Percentiles rank a stretch among this genome's conserved stretches.
Evolutionary conservation across 23 red algal genomes (phyloP).

Genomic region (Agarophyton chilense): DNA sequence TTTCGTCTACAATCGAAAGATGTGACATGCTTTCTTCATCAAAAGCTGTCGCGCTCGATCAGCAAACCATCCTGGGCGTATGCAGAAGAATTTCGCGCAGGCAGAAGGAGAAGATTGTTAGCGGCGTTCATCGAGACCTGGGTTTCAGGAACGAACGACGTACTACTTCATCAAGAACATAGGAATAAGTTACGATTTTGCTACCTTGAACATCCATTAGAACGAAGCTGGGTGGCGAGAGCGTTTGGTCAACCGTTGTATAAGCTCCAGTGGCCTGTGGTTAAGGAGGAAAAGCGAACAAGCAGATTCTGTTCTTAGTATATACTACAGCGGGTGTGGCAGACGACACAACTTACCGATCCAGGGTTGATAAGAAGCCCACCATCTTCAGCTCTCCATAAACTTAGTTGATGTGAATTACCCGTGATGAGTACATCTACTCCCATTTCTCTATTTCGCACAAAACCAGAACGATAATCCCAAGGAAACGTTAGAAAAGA

Average conservation of each 20-base stretch:
- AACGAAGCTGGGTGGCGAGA: slow-evolving; percentile 65
- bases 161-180: slow-evolving; percentile 56
- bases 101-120: neutral
- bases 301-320: neutral
- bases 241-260: slow-evolving; percentile 20
- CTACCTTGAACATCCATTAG: slow-evolving; percentile 79
- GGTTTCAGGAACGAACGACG: neutral
- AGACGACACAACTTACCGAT: slow-evolving; percentile 28
- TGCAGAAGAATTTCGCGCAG: neutral
- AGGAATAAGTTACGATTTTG: slow-evolving; percentile 67
- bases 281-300: neutral
- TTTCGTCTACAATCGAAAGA: neutral
- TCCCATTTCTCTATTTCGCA: slow-evolving; percentile 65
- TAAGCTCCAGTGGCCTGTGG: slow-evolving; percentile 63
- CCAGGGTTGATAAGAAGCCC: slow-evolving; percentile 69
- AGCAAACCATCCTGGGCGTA: neutral
- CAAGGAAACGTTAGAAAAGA: neutral
- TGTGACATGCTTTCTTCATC: neutral
- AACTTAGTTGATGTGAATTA: slow-evolving; percentile 31
- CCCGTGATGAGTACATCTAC: slow-evolving; percentile 76
- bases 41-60: neutral
- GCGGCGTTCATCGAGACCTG: neutral
- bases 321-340: neutral
- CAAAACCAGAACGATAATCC: neutral
- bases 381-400: slow-evolving; percentile 59